phyloP scores from a whole-genome alignment of 805 yeast genomes.

The Pichia manshurica region DNA sequence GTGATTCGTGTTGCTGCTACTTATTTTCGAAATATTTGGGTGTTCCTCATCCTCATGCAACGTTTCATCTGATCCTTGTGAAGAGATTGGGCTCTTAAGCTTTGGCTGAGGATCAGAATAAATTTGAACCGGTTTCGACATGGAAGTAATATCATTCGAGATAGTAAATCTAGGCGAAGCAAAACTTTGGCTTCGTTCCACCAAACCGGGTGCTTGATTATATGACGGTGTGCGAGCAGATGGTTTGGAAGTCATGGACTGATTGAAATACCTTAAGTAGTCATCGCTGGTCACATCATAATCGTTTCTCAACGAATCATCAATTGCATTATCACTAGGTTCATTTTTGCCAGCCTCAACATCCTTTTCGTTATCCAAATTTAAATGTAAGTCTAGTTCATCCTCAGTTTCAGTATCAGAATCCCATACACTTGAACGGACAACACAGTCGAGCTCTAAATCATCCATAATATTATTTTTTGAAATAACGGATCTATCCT shows the following conservation, averaged over 20 bases:
- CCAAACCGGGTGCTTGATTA: neutral
- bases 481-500: neutral
- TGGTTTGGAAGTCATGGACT: neutral
- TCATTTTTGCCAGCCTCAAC: neutral
- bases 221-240: neutral
- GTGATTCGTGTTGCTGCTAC: neutral
- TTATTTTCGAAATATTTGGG: neutral
- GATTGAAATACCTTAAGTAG: slow-evolving; percentile 1
- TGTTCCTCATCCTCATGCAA: neutral
- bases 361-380: neutral
- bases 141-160: neutral
- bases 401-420: slow-evolving; percentile 15
- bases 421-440: slow-evolving; percentile 15
- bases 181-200: neutral
- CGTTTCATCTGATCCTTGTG: slow-evolving; percentile 10
- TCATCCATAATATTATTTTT: slow-evolving; percentile 7
- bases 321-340: neutral
- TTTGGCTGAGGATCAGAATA: slow-evolving; percentile 2
- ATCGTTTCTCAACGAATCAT: neutral
- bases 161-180: neutral
- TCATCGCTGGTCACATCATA: neutral
- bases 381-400: slow-evolving; percentile 26
- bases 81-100: slow-evolving; percentile 6
- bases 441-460: slow-evolving; percentile 16
- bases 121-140: slow-evolving; percentile 6